A percentile compares a stretch with the other conserved stretches of the same genome.
Conservation (phyloP, 2,329 filamentous ascomycete species). For the Fusarium denticulatum region DNA sequence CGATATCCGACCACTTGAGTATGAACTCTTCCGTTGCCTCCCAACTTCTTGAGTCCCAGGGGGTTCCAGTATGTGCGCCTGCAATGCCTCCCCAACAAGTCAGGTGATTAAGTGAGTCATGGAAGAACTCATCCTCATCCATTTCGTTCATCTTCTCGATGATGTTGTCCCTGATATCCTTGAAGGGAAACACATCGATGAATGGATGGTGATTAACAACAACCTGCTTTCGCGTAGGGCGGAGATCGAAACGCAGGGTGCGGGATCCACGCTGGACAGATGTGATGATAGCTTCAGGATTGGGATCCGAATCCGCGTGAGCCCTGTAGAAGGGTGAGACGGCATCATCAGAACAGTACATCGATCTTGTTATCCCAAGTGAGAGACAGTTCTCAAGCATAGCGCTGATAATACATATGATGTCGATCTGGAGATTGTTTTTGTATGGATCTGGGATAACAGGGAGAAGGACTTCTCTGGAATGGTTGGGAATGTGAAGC, state of each 20-base stretch:
- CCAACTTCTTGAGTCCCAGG: constrained; percentile 46
- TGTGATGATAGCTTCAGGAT: constrained; percentile 22
- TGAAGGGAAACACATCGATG: constrained; percentile 42
- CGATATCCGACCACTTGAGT: constrained; percentile 43
- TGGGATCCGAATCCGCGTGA: constrained; percentile 17
- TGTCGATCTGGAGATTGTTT: constrained; percentile 43
- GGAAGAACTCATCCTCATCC: constrained; percentile 45
- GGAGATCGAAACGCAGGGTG: constrained; percentile 41
- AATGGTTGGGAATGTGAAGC: constrained; percentile 37
- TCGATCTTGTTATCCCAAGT: constrained; percentile 37
- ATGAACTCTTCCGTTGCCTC: constrained; percentile 44
- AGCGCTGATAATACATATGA: constrained; percentile 38
- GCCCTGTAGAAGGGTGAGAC: constrained; percentile 40
- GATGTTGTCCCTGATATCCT: constrained; percentile 41
- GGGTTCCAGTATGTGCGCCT: constrained; percentile 41
- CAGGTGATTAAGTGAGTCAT: constrained; percentile 43
- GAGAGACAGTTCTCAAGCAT: constrained; percentile 42
- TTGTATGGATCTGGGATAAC: constrained; percentile 39
- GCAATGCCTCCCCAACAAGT: constrained; percentile 44
- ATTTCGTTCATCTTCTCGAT: constrained; percentile 35
- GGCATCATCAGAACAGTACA: constrained; percentile 42
- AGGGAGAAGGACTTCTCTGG: constrained; percentile 34
- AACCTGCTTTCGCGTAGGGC: constrained; percentile 42
- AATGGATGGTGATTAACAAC: constrained; percentile 41
- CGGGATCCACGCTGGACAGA: constrained; percentile 36